A percentile compares a stretch with the other conserved stretches of the same genome.
These are phyloP conservation scores for Apiospora kogelbergensis DNA, from an alignment of 2,329 filamentous ascomycete genomes.

Conservation along the genomic window DNA sequence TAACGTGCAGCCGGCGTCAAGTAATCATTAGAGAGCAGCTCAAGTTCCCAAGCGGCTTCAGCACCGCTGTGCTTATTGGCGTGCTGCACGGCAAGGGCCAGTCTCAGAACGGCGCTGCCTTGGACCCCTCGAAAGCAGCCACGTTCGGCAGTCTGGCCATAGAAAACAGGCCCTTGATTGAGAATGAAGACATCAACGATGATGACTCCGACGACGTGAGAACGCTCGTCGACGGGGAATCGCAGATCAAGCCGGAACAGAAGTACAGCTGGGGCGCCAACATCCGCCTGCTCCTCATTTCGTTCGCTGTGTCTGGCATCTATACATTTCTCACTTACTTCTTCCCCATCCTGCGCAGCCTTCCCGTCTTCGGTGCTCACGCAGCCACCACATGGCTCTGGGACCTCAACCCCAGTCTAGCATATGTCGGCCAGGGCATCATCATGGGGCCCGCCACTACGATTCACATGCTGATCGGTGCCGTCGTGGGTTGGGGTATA, in stretches of 20 bases:
- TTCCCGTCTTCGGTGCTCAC: constrained; percentile 80
- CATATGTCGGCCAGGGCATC: constrained; percentile 94
- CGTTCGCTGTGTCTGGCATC: constrained; percentile 59
- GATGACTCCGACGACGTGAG: constrained; percentile 19
- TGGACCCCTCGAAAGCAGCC: constrained; percentile 29
- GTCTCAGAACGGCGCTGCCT: constrained; percentile 27
- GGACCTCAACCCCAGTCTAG: constrained; percentile 95
- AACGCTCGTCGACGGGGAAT: constrained; percentile 23
- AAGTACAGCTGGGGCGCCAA: constrained; percentile 46
- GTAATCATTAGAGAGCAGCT: constrained; percentile 91
- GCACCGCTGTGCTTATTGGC: constrained; percentile 88
- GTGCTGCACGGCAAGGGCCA: constrained; percentile 73
- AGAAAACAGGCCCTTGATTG: constrained; percentile 30
- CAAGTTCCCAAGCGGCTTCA: constrained; percentile 93
- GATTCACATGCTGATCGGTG: constrained; percentile 91
- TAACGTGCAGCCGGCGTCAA: constrained; percentile 62
- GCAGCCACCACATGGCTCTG: constrained; percentile 85
- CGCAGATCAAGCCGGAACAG: constrained; percentile 32
- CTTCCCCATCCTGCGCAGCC: constrained; percentile 75
- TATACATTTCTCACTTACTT: constrained; percentile 89
- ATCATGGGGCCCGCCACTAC: constrained; percentile 98
- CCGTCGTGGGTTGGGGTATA: constrained; percentile 85
- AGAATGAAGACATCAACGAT: constrained; percentile 18
- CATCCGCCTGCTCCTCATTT: constrained; percentile 54
- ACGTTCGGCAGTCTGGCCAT: constrained; percentile 34